Percentiles rank a stretch among this genome's conserved stretches.
Evolutionary conservation across 768 basidiomycete species (phyloP).

Genomic region (Pleurotus djamor): DNA sequence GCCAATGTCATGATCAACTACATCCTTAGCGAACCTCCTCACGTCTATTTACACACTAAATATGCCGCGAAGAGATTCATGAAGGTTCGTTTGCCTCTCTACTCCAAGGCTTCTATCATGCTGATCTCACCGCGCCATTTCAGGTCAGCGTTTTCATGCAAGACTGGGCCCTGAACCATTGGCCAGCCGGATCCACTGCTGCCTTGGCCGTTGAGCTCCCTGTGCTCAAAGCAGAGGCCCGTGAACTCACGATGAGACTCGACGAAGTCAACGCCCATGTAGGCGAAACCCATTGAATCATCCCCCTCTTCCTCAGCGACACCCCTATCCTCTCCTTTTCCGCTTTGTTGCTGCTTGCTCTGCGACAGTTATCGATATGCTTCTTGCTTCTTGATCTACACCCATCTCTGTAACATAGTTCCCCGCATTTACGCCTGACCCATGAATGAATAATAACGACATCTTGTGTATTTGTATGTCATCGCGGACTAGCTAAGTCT

Average conservation of each 20-base stretch:
- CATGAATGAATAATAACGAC: neutral
- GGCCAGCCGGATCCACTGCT: slow-evolving; percentile 43
- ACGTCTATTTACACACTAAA: slow-evolving; percentile 85
- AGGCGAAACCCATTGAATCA: neutral
- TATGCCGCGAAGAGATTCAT: slow-evolving; percentile 82
- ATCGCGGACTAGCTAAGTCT: neutral
- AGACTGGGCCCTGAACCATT: slow-evolving; percentile 63
- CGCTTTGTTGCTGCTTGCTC: neutral
- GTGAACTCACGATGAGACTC: slow-evolving; percentile 13
- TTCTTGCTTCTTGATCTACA: neutral
- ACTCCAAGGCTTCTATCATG: neutral
- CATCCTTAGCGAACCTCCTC: slow-evolving; percentile 62
- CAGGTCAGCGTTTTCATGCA: slow-evolving; percentile 65
- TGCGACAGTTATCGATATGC: neutral
- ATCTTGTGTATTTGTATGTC: neutral
- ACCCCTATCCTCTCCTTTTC: neutral
- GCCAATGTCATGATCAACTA: slow-evolving; percentile 91
- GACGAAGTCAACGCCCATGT: neutral
- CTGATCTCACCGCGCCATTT: neutral
- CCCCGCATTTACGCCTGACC: neutral
- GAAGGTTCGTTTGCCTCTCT: slow-evolving; percentile 50
- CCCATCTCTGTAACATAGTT: neutral
- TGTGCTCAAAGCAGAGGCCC: slow-evolving; percentile 33
- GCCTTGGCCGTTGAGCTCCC: slow-evolving; percentile 43
- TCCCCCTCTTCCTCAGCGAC: neutral